Evolutionary conservation across 805 yeast species (phyloP).

Genomic region (Huiozyma naganishii): DNA sequence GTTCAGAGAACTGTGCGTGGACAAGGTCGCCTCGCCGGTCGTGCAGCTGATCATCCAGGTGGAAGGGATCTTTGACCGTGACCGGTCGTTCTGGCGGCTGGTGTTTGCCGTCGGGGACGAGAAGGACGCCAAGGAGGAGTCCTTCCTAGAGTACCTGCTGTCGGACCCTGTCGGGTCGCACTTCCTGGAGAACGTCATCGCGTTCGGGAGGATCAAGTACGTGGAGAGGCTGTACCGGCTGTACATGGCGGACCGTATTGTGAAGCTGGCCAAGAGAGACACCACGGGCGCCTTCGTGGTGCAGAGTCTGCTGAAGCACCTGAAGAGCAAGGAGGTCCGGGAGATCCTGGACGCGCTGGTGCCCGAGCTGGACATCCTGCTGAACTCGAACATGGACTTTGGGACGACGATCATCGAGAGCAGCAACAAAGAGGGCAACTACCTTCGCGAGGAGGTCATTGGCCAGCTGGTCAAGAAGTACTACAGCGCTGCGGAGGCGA

Average conservation of each 20-base stretch:
- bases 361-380: constrained; percentile 52
- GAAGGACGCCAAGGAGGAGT: constrained; percentile 51
- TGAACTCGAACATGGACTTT: constrained; percentile 60
- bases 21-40: constrained; percentile 80
- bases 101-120: constrained; percentile 45
- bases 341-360: constrained; percentile 52
- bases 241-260: constrained; percentile 66
- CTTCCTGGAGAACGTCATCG: constrained; percentile 66
- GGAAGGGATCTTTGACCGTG: constrained; percentile 72
- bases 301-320: constrained; percentile 53
- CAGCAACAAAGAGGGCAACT: constrained; percentile 45
- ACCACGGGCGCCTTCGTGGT: constrained; percentile 78
- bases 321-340: constrained; percentile 54
- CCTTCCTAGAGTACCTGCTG: constrained; percentile 73
- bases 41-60: constrained; percentile 65
- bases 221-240: constrained; percentile 57
- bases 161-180: constrained; percentile 91
- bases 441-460: constrained; percentile 50
- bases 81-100: constrained; percentile 57
- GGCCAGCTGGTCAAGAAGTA: constrained; percentile 36
- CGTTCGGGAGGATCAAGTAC: constrained; percentile 53
- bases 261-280: constrained; percentile 66
- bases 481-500: constrained; percentile 30
- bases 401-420: constrained; percentile 59
- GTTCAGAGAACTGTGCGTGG: constrained; percentile 65